Evolutionary conservation across 139 green algal genomes (phyloP).

Genomic region (Asterochloris sp.): DNA sequence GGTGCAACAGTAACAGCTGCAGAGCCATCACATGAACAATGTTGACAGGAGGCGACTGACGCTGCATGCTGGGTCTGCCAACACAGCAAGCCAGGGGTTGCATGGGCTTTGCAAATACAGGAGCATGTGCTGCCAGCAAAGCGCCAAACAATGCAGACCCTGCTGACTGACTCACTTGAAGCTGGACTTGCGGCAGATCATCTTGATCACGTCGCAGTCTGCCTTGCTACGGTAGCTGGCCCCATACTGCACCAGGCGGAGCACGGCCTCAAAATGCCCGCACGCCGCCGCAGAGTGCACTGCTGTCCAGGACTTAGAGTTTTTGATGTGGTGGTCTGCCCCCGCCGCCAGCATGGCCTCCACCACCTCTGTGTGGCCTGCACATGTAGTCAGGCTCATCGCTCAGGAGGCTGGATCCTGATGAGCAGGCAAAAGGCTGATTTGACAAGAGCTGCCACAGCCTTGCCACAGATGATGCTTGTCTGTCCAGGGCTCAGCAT

Average conservation of each 20-base stretch:
- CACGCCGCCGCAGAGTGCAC: constrained; percentile 41
- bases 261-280: constrained; percentile 48
- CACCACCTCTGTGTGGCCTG: constrained; percentile 29
- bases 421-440: not conserved
- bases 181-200: constrained; percentile 45
- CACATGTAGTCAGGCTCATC: not conserved
- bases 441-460: not conserved
- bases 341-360: constrained; percentile 30
- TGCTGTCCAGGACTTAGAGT: constrained; percentile 25
- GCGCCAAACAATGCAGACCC: no score
- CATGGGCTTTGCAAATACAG: no score
- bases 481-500: no score
- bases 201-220: constrained; percentile 50
- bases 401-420: not conserved
- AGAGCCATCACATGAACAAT: no score
- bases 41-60: no score
- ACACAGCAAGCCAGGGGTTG: no score
- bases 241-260: constrained; percentile 42
- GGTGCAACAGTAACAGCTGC: no score
- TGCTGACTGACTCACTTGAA: constrained; percentile 31
- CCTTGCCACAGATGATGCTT: no score
- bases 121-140: no score
- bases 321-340: constrained; percentile 19
- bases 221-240: constrained; percentile 36
- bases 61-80: no score